Evolutionary conservation across 805 yeast species (phyloP).

Genomic region (Pichia cabralensis): DNA sequence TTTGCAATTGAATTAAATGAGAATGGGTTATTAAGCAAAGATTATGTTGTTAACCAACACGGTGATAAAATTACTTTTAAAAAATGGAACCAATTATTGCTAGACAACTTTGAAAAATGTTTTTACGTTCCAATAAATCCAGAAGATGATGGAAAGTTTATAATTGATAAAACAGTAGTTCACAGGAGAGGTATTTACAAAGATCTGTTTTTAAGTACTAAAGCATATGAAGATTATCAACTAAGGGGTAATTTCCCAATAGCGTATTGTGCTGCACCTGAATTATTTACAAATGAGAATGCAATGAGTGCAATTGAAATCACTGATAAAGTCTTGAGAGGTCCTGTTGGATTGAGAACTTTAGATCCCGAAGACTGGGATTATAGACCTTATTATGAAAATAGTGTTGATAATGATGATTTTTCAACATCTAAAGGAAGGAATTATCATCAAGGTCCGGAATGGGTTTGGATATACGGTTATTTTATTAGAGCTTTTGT

Average conservation of each 20-base stretch:
- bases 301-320: constrained; percentile 57
- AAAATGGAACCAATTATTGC: constrained; percentile 67
- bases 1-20: constrained; percentile 57
- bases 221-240: constrained; percentile 90
- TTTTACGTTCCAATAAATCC: constrained; percentile 67
- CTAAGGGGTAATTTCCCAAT: constrained; percentile 85
- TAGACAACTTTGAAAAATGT: constrained; percentile 65
- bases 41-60: constrained; percentile 45
- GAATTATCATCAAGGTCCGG: constrained; percentile 98
- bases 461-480: constrained; percentile 93
- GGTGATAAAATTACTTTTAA: constrained; percentile 47
- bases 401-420: constrained; percentile 70
- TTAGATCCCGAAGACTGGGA: constrained; percentile 88
- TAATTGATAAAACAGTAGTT: constrained; percentile 53
- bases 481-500: constrained; percentile 75
- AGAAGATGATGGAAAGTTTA: constrained; percentile 48
- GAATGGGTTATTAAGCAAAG: constrained; percentile 46
- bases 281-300: constrained; percentile 53
- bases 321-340: constrained; percentile 70
- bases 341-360: constrained; percentile 87
- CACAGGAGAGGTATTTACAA: constrained; percentile 93
- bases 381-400: constrained; percentile 82
- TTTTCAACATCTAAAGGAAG: constrained; percentile 93
- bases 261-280: constrained; percentile 94
- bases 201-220: constrained; percentile 72